These are phyloP conservation scores for Linnemannia exigua DNA, from an alignment of 192 early-diverging fungal genomes.

Conservation along the genomic window DNA sequence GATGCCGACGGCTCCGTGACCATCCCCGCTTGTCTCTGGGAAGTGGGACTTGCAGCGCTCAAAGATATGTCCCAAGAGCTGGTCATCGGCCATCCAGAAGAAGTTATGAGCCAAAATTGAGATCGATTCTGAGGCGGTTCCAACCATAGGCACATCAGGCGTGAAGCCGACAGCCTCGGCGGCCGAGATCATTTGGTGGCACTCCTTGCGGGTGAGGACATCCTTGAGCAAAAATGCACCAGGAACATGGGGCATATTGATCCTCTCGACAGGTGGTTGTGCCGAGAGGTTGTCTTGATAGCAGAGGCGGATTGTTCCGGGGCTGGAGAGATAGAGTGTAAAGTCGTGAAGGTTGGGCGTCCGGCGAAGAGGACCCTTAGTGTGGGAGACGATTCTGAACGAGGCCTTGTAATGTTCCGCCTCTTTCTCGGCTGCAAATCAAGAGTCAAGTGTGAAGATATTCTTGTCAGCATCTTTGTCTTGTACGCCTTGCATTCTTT, in stretches of 20 bases:
- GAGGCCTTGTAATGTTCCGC: slow-evolving; percentile 37
- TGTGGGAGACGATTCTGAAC: slow-evolving; percentile 67
- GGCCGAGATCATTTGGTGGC: slow-evolving; percentile 68
- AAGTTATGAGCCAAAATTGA: slow-evolving; percentile 76
- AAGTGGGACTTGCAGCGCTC: slow-evolving; percentile 64
- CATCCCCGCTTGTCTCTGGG: slow-evolving; percentile 62
- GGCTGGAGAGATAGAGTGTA: slow-evolving; percentile 69
- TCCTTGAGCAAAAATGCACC: slow-evolving; percentile 70
- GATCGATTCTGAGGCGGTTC: slow-evolving; percentile 63
- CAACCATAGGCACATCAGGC: slow-evolving; percentile 71
- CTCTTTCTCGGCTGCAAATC: slow-evolving; percentile 39
- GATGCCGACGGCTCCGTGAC: slow-evolving; percentile 61
- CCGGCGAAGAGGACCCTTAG: slow-evolving; percentile 69
- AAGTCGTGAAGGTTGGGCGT: slow-evolving; percentile 73
- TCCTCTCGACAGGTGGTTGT: slow-evolving; percentile 55
- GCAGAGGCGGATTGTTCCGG: slow-evolving; percentile 62
- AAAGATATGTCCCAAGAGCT: slow-evolving; percentile 66
- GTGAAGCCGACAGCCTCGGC: slow-evolving; percentile 73
- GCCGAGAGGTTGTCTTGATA: slow-evolving; percentile 13
- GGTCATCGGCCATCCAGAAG: slow-evolving; percentile 76
- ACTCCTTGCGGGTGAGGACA: slow-evolving; percentile 68
- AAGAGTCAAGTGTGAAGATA: background rate
- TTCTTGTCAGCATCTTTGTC: background rate
- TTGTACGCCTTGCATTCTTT: background rate
- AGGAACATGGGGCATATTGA: slow-evolving; percentile 68